Evolutionary conservation across 2,329 filamentous ascomycete species (phyloP).

Genomic region (Leptosphaerulina australis): DNA sequence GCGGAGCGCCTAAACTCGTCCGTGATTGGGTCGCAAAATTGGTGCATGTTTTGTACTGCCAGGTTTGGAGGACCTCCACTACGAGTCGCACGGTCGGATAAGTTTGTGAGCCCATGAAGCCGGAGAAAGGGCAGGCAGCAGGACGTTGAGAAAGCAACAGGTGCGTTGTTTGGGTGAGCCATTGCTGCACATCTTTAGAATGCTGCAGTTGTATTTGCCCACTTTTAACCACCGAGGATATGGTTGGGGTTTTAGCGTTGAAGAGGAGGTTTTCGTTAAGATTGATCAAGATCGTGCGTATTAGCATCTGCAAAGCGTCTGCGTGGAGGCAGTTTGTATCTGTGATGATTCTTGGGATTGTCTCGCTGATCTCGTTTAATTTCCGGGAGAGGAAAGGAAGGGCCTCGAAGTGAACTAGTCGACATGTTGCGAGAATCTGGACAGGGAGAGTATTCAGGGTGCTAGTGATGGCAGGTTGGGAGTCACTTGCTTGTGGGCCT

Average conservation of each 20-base stretch:
- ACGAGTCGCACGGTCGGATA: conserved; percentile 8
- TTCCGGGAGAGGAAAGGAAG: conserved; percentile 5
- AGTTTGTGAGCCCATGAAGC: conserved; percentile 8
- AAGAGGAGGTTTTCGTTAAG: neutral
- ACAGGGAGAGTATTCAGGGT: conserved; percentile 4
- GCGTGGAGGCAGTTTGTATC: conserved; percentile 8
- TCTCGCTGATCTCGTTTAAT: neutral
- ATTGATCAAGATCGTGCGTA: neutral
- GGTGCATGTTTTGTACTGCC: neutral
- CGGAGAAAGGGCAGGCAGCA: neutral
- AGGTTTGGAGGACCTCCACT: conserved; percentile 1
- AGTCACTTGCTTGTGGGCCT: neutral
- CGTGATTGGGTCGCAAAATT: neutral
- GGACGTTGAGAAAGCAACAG: conserved; percentile 12
- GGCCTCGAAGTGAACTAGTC: conserved; percentile 7
- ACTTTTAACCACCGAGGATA: neutral
- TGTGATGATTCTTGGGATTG: conserved; percentile 1
- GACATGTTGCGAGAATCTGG: conserved; percentile 13
- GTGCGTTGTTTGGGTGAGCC: conserved; percentile 4
- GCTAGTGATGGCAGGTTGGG: conserved; percentile 1
- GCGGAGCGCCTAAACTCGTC: neutral
- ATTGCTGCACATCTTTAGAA: neutral
- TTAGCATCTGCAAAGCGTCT: neutral
- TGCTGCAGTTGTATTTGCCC: neutral
- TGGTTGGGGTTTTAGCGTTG: neutral